Base-by-base conservation (phyloP, 176 grass and related monocot species). In the Sorghum bicolor region DNA sequence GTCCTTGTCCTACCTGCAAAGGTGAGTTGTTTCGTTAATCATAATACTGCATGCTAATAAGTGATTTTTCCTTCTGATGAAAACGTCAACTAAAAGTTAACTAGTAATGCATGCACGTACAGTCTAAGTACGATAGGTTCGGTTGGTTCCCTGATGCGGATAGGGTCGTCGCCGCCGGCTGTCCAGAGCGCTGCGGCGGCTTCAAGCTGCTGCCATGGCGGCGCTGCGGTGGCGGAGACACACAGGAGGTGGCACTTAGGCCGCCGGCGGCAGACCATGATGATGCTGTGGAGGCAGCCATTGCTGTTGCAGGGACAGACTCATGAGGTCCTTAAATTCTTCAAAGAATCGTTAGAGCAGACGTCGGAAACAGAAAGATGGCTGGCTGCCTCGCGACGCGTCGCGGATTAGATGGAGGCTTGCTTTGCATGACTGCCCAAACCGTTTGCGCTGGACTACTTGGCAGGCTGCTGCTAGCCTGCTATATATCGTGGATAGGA, bases 381-480 rank as follows among this genome's bases (percentile, higher is more conserved):
- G 58, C n/a, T 2, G 16, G 69, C 40, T 2, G 10, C 20, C 22
- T 45, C 39, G 53, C 39, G 53, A 50, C 53, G 11, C 38, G 5
- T 2, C 12, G 22, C 69, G 40, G 71, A 19, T 69, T 47, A 58
- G 32, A 75, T 41, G 85, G 85, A 87, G 71, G 78, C 55, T 82
- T 37, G 38, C 70, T 87, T 81, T 87, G 85, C 61, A 68, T 86
- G 85, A 86, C 38, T 12, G 15, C 26, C 6, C 11, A 14, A 25
- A 14, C 10, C 33, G 34, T 39, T 69, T 38, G 20, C 2, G 0
- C 30, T 64, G 28, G 16, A 19, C 45, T 37, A 37, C 8, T 41
- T 41, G 39, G 39, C 39, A 41, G 39, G 39, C 39, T 41, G 34
- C 34, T 36, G 39, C 10, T 10, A 41, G 39, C 10, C 39, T 41